These are phyloP conservation scores for Globisporangium orthogonon DNA, from an alignment of 352 stramenopile species.

Conservation along the genomic window DNA sequence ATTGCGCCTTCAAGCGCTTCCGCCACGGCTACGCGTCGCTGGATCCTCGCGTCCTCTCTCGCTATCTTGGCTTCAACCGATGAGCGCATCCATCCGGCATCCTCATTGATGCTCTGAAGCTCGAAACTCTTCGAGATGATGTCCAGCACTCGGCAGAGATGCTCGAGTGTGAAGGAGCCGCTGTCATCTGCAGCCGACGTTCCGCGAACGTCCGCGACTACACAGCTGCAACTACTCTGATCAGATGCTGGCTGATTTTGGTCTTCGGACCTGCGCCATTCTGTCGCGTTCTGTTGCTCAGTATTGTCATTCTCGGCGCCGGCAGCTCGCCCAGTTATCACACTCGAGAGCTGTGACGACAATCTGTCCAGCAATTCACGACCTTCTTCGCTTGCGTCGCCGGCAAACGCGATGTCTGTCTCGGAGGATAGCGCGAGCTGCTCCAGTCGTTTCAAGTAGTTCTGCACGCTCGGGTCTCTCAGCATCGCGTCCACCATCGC, in stretches of 20 bases:
- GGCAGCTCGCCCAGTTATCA: neutral
- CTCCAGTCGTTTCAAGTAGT: conserved; percentile 54
- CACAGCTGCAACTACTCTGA: conserved; percentile 1
- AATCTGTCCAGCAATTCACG: conserved; percentile 4
- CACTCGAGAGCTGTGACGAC: conserved; percentile 5
- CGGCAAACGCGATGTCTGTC: neutral
- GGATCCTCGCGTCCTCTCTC: conserved; percentile 10
- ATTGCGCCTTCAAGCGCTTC: conserved; percentile 24
- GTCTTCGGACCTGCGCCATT: conserved; percentile 12
- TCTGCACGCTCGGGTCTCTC: conserved; percentile 36
- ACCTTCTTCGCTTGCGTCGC: conserved; percentile 1
- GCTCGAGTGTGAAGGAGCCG: conserved; percentile 25
- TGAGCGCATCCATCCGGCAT: conserved; percentile 15
- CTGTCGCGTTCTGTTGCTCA: neutral
- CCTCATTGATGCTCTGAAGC: conserved; percentile 32
- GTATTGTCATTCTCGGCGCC: neutral
- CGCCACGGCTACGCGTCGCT: conserved; percentile 29
- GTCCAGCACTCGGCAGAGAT: conserved; percentile 41
- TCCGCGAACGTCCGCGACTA: conserved; percentile 17
- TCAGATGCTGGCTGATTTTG: conserved; percentile 32
- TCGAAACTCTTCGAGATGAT: conserved; percentile 48
- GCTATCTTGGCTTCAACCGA: conserved; percentile 20
- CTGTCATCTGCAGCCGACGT: conserved; percentile 11
- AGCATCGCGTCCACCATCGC: conserved; percentile 29
- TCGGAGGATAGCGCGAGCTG: conserved; percentile 24